Base-by-base conservation (phyloP, 371 early-diverging fungal genomes). In the Mucor plumbeus region DNA sequence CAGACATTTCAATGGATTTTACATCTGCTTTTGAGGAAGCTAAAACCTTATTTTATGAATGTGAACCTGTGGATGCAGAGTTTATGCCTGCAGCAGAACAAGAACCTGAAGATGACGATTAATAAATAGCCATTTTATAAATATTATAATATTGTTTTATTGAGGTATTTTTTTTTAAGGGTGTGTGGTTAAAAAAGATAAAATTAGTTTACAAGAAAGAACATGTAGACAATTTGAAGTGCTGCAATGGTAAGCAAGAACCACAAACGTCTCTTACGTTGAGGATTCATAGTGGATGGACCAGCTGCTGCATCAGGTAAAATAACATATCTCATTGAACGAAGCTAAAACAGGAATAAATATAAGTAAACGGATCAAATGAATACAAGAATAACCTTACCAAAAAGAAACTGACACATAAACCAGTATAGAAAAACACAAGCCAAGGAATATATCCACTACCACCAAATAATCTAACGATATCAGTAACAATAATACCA, bases 241-340 rank as follows among this genome's bases (percentile, higher is more conserved):
- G 86, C 87, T 9, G 94, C 95, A 60, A 97, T 86, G 55, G 91
- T 80, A 64, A 97, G 92, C 74, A 97, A 73, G 73, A 97, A 95
- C 81, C 94, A 89, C 65, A 97, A 88, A 43, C 97, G 83, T 60
- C 94, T 86, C 75, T 90, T 90, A 41, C 95, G 88, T 59, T 91
- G 89, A 61, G 94, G 90, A 21, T 87, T 80, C 50, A 91, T 85
- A 26, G 92, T 91, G 59, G 89, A 90, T n/a, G 90, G 88, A 44
- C 87, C 82, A 5, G 85, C 76, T 15, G 91, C 81, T 0, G 92
- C 79, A 65, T 96, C 97, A 14, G 97, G 97, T 53, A 97, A 82
- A 47, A 97, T 90, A 31, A 95, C 89, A 75, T 95, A 91, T 67
- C 93, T 88, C 82, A 98, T 82, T 5, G 95, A 93, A 57, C 98